phyloP scores from a whole-genome alignment of 2,329 filamentous ascomycete species.

The Lecanicillium sp. region DNA sequence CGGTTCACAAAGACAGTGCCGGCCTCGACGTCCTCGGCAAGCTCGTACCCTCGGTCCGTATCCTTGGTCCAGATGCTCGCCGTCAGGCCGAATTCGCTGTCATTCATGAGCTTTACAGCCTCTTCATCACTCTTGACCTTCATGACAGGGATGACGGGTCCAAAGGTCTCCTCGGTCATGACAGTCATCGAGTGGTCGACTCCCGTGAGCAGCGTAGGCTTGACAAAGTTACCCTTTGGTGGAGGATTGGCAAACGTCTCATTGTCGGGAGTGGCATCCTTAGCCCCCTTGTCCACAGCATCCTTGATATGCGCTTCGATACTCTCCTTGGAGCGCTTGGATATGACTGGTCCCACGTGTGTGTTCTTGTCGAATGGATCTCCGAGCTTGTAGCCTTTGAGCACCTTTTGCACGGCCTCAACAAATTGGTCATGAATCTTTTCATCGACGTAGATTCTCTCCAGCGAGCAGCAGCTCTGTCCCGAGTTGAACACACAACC shows the following conservation, averaged over 20 bases:
- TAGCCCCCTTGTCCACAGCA: slow-evolving; percentile 75
- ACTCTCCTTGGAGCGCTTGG: slow-evolving; percentile 65
- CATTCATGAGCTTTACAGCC: slow-evolving; percentile 82
- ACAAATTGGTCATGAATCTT: slow-evolving; percentile 79
- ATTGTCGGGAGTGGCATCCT: slow-evolving; percentile 77
- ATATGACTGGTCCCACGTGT: slow-evolving; percentile 83
- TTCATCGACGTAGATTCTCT: slow-evolving; percentile 85
- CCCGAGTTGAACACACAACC: slow-evolving; percentile 96
- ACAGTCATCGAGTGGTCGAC: slow-evolving; percentile 78
- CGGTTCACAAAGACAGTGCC: slow-evolving; percentile 96
- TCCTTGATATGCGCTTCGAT: slow-evolving; percentile 77
- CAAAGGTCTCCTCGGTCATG: slow-evolving; percentile 94
- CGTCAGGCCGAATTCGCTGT: slow-evolving; percentile 87
- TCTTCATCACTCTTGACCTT: slow-evolving; percentile 75
- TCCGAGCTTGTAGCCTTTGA: slow-evolving; percentile 78
- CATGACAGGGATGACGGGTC: slow-evolving; percentile 85
- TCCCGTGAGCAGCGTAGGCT: slow-evolving; percentile 71
- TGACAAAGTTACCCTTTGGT: slow-evolving; percentile 78
- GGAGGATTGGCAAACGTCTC: slow-evolving; percentile 66
- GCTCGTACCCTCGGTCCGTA: slow-evolving; percentile 61
- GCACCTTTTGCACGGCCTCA: slow-evolving; percentile 67
- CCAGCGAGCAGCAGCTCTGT: slow-evolving; percentile 93
- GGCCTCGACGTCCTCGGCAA: slow-evolving; percentile 77
- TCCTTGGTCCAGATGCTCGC: slow-evolving; percentile 98
- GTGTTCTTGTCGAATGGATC: slow-evolving; percentile 74